phyloP scores from a whole-genome alignment of 805 yeast genomes.

The Kodamaea nitidulidarum region DNA sequence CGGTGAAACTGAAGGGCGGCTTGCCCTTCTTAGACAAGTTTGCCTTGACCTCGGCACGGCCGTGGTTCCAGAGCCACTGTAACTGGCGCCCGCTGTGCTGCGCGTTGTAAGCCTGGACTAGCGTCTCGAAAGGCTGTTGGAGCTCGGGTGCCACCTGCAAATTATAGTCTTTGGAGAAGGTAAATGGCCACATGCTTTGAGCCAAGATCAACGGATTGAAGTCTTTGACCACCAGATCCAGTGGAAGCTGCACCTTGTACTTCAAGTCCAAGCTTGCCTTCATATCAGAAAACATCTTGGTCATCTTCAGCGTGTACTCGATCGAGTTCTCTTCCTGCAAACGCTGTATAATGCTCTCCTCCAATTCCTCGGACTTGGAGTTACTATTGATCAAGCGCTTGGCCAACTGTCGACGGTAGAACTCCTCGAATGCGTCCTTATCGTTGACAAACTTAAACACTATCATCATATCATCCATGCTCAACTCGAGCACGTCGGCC shows the following conservation, averaged over 20 bases:
- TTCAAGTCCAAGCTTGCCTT: conserved; percentile 76
- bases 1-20: conserved; percentile 76
- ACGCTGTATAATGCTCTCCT: conserved; percentile 78
- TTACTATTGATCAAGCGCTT: conserved; percentile 85
- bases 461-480: conserved; percentile 79
- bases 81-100: conserved; percentile 85
- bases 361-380: conserved; percentile 80
- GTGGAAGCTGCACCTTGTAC: conserved; percentile 44
- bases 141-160: conserved; percentile 66
- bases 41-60: conserved; percentile 88
- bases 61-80: conserved; percentile 94
- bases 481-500: conserved; percentile 64
- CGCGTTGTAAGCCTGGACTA: conserved; percentile 62
- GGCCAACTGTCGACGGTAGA: conserved; percentile 85
- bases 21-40: conserved; percentile 76
- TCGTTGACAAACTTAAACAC: conserved; percentile 86
- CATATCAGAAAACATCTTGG: conserved; percentile 95
- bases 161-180: conserved; percentile 36
- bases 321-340: conserved; percentile 85
- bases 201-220: conserved; percentile 79
- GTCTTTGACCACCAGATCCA: conserved; percentile 37
- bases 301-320: conserved; percentile 90
- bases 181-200: conserved; percentile 85
- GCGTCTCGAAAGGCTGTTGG: conserved; percentile 56
- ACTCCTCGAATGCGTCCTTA: conserved; percentile 91